Evolutionary conservation across 2,329 filamentous ascomycete genomes (phyloP), one percentile per base, ranked within the genome.

Genomic region (Endoconidiophora polonica): DNA sequence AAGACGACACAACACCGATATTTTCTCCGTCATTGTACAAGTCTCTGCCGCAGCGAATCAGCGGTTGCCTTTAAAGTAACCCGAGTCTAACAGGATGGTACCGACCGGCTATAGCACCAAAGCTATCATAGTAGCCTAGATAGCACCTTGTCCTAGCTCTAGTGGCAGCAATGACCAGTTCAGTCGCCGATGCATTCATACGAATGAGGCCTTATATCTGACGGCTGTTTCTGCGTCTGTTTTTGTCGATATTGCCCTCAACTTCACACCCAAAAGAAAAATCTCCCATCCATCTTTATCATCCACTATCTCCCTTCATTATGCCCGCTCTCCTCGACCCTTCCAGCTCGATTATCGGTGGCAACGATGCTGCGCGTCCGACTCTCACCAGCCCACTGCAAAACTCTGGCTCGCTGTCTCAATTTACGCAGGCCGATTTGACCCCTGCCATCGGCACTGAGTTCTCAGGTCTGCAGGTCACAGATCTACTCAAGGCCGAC

Each of bases 371-470:
- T 29, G 38, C 51, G 10, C 47, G 29, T 36, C 51, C 51, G n/a
- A 39, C 38, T 22, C 43, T 47, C n/a, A 12, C 42, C 14, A 33
- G 18, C 20, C 63, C 63, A 2, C 52, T 65, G 12, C 61, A 61
- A 52, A 58, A 58, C 18, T 64, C 61, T 3, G 67, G 68, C 2
- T 60, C 59, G 3, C 59, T 72, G 0, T 66, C 71, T 37, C 56
- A 62, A 24, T 72, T 68, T 54, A 56, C 67, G 36, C 66, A 63
- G 3, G 67, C 68, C 46, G 72, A 76, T 48, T 60, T 69, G 4
- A 76, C 73, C 0, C 73, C 74, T 0, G 64, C 69, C 16, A 76
- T 77, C 41, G 74, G 74, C 1, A 68, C 69, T 14, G 74, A 78
- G 57, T 78, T 71, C 52, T 59, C 63, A 2, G 63, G 63, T 4